phyloP scores from a whole-genome alignment of 2,329 filamentous ascomycete genomes.

The Colletotrichum camelliae region DNA sequence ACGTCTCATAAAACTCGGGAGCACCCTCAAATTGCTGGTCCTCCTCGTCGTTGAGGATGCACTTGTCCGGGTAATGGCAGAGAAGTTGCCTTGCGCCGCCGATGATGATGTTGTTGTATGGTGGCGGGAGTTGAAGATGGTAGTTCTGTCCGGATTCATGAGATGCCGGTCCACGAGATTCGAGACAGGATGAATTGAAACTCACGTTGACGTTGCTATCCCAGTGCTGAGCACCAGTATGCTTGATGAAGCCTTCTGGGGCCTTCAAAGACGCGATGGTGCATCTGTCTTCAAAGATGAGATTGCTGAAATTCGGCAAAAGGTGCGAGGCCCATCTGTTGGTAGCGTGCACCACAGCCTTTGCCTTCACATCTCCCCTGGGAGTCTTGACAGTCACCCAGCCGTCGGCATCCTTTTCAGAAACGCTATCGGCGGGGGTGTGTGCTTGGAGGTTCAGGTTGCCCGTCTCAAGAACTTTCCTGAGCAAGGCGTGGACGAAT shows the following conservation, averaged over 20 bases:
- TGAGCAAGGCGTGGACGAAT: background rate
- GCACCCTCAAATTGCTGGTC: background rate
- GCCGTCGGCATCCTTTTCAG: background rate
- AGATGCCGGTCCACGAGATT: background rate
- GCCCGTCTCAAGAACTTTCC: background rate
- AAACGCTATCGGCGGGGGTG: background rate
- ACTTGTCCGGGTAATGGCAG: background rate
- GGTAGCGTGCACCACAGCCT: conserved; percentile 61
- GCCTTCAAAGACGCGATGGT: background rate
- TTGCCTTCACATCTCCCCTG: conserved; percentile 47
- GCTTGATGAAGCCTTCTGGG: background rate
- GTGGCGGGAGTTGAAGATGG: background rate
- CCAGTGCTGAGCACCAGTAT: background rate
- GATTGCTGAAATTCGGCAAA: conserved; percentile 38
- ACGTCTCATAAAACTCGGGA: background rate
- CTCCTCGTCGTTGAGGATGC: background rate
- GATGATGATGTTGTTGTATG: background rate
- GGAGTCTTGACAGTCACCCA: conserved; percentile 48
- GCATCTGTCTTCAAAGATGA: background rate
- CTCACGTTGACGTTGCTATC: background rate
- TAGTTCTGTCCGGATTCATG: background rate
- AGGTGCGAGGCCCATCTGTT: conserved; percentile 59
- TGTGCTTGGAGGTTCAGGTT: background rate
- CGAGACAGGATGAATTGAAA: background rate
- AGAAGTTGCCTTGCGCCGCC: background rate